Base-by-base conservation (phyloP, 176 grass and related monocot species). In the Zoysia pacifica region DNA sequence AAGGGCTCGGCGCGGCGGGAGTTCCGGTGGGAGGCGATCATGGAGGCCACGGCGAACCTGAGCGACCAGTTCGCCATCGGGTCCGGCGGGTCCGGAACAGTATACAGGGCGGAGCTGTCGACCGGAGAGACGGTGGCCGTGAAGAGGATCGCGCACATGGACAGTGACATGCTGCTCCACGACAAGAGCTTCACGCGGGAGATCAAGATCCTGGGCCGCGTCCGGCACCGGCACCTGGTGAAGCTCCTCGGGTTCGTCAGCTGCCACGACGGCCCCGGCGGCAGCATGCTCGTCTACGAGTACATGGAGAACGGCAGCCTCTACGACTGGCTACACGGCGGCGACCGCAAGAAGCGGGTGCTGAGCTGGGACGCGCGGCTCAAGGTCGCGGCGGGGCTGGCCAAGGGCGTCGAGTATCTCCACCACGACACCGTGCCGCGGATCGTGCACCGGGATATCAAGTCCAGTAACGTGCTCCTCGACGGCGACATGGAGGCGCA, bases 241-340 rank as follows among this genome's bases (percentile, higher is more conserved):
- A 99, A 99, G 93, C 86, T 99, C 1, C 83, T 99, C 40, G 96
- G 96, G 2, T 99, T 93, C 82, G 45, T 93, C 18, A 40, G 84
- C 6, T 85, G 83, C 81, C 65, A 68, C 69, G 84, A 65, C 40
- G 73, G 77, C 9, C 60, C 62, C 15, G 83, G 85, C 3, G 75
- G 86, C 38, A 82, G 85, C 72, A 85, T 99, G 81, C 85, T 99
- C 67, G 83, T 99, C 8, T 99, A 99, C 72, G 92, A 99, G 69
- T 95, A 71, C 90, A 99, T 99, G 96, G 88, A 93, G 96, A 99
- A 99, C 14, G 92, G 92, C 35, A 99, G 96, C 85, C 69, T 99
- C 40, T 93, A 87, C 68, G 90, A 98, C 70, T 98, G 92, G 90
- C 87, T 98, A 44, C 96, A 98, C 74, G 85, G 75, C 50, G 35